Base-by-base conservation (phyloP, 371 early-diverging fungal genomes). In the Syncephalastrum racemosum region DNA sequence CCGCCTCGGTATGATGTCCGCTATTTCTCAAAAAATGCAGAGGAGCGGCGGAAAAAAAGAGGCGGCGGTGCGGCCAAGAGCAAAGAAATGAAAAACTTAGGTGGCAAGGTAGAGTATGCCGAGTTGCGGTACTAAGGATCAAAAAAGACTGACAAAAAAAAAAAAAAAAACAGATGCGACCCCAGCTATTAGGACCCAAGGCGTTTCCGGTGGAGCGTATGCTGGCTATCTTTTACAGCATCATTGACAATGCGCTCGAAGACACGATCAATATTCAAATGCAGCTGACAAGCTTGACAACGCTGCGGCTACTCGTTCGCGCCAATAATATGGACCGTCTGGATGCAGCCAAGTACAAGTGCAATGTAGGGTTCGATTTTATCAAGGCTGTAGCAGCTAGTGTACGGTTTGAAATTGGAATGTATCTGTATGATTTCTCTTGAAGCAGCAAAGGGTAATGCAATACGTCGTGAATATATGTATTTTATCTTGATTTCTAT, bases 161-260 rank as follows among this genome's bases (percentile, higher is more conserved):
- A n/a, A n/a, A n/a, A n/a, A n/a, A n/a, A n/a, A 22, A 43, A 22
- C 60, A 90, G 81, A 74, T 85, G 63, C 79, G 93, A n/a, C 93
- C 90, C 57, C 95, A 94, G 59, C 73, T 94, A 4, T 68, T 91
- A 10, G 96, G 97, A 0, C 96, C 98, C 0, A 92, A 90, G 61
- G 66, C 89, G 4, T 96, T 96, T 70, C 89, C 91, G 0, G 75
- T 96, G 8, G 97, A 97, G 59, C 87, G 98, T 25, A 86, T 95
- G 91, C 69, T 95, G 63, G 96, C 96, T 27, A 96, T 97, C 40
- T 96, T 96, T 72, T 92, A 94, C 60, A 88, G 89, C 67, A 93
- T 95, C 45, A 65, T 92, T 20, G 85, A 80, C 14, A 88, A 88
- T 39, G 73, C 82, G 0, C 68, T 89, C 1, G 87, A 90, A 44